Conservation (phyloP, 2,329 filamentous ascomycete species). For the Dendrostoma leiphaemia region DNA sequence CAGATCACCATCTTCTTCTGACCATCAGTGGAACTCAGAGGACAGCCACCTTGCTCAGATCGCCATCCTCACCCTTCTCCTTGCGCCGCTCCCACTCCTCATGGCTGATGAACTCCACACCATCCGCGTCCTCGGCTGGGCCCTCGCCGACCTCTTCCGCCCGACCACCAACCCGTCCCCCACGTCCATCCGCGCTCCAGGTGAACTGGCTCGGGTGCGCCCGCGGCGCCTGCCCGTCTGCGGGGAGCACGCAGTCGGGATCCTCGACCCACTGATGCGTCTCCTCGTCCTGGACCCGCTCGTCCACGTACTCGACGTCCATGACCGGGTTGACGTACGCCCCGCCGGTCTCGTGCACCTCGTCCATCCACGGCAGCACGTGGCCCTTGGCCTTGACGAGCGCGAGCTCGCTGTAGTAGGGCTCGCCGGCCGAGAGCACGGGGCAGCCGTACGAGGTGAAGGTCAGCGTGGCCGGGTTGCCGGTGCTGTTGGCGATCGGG, state of each 20-base stretch:
- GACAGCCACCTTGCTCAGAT: not conserved
- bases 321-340: constrained; percentile 40
- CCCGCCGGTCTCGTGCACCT: constrained; percentile 42
- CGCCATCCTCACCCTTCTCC: constrained; percentile 12
- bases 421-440: constrained; percentile 66
- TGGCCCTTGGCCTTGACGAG: constrained; percentile 52
- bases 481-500: constrained; percentile 51
- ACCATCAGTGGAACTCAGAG: not conserved
- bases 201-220: no score
- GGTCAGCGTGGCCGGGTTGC: constrained; percentile 38
- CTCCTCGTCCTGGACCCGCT: constrained; percentile 31
- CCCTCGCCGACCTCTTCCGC: not conserved
- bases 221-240: no score
- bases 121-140: not conserved
- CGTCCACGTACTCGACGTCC: constrained; percentile 25
- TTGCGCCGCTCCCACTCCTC: constrained; percentile 30
- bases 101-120: constrained; percentile 20
- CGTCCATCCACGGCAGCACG: constrained; percentile 61
- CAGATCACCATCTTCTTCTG: not conserved
- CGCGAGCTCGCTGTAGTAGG: constrained; percentile 57
- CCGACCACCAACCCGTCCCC: no score
- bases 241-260: not conserved
- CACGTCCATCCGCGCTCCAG: no score
- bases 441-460: constrained; percentile 58
- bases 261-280: not conserved